phyloP scores from a whole-genome alignment of 768 basidiomycete species.

The Amanita brunnescens region DNA sequence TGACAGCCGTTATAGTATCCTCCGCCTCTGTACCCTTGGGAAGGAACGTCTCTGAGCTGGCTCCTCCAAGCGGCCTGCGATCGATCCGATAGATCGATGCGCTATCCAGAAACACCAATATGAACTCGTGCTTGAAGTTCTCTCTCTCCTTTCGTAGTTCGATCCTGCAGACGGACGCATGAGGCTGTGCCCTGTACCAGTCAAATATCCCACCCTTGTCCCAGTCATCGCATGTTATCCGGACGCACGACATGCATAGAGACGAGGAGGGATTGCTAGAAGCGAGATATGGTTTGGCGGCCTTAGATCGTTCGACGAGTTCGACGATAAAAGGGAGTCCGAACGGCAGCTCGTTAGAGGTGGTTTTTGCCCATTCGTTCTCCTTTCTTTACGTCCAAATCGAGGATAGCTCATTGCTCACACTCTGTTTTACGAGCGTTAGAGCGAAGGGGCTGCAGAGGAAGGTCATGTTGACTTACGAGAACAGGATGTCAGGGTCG shows the following conservation, averaged over 20 bases:
- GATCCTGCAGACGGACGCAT: neutral
- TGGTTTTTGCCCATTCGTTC: too few relatives aligned
- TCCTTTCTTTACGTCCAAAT: too few relatives aligned
- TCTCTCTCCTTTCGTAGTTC: neutral
- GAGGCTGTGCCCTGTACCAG: neutral
- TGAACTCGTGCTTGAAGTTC: constrained; percentile 1
- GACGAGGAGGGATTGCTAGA: neutral
- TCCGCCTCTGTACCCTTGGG: neutral
- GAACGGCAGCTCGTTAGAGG: too few relatives aligned
- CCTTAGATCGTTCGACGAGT: too few relatives aligned
- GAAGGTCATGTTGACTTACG: too few relatives aligned
- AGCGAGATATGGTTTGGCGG: too few relatives aligned
- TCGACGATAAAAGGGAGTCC: too few relatives aligned
- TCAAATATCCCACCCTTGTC: constrained; percentile 1
- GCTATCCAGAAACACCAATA: neutral
- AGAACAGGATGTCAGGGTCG: too few relatives aligned
- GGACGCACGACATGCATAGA: neutral
- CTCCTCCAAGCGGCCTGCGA: neutral
- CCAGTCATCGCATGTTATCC: constrained; percentile 1
- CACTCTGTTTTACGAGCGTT: too few relatives aligned
- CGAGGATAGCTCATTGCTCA: too few relatives aligned
- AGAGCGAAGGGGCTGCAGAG: too few relatives aligned
- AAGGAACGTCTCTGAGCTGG: neutral
- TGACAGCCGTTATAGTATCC: neutral
- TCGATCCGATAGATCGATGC: neutral